phyloP scores from a whole-genome alignment of 2,329 filamentous ascomycete species.

The Moelleriella libera region DNA sequence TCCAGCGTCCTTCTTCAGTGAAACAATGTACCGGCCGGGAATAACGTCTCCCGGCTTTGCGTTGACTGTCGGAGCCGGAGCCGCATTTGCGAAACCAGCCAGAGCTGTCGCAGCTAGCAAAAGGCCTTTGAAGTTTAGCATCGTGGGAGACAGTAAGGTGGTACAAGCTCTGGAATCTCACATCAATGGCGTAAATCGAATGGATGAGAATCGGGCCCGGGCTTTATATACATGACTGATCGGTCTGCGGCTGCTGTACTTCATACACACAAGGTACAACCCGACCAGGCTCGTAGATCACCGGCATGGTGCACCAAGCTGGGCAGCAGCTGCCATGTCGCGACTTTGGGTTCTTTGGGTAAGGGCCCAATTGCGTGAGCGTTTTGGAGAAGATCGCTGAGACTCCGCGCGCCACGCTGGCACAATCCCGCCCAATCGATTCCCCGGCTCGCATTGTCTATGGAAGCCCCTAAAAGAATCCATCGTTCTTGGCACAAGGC shows the following conservation, averaged over 20 bases:
- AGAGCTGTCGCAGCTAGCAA: slow-evolving; percentile 11
- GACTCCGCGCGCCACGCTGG: too few relatives aligned
- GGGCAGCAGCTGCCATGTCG: neutral
- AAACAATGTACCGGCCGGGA: slow-evolving; percentile 41
- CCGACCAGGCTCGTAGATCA: too few relatives aligned
- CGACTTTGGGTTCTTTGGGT: neutral
- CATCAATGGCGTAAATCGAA: neutral
- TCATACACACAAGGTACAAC: neutral
- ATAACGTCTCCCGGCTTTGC: slow-evolving; percentile 12
- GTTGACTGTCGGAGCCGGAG: slow-evolving; percentile 7
- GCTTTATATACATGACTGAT: neutral
- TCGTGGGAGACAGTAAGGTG: slow-evolving; percentile 4
- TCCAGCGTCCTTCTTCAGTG: slow-evolving; percentile 38
- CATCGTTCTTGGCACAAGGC: neutral
- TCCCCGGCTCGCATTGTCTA: too few relatives aligned
- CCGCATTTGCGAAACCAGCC: slow-evolving; percentile 8
- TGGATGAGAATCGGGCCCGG: neutral
- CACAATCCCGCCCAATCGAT: too few relatives aligned
- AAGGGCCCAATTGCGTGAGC: neutral
- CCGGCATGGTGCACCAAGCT: too few relatives aligned
- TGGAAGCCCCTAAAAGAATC: too few relatives aligned
- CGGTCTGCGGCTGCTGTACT: neutral
- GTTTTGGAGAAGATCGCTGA: too few relatives aligned
- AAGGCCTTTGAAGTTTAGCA: slow-evolving; percentile 16
- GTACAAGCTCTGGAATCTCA: neutral